These are phyloP conservation scores for Candida adriatica DNA, from an alignment of 805 yeast genomes.

Conservation along the genomic window DNA sequence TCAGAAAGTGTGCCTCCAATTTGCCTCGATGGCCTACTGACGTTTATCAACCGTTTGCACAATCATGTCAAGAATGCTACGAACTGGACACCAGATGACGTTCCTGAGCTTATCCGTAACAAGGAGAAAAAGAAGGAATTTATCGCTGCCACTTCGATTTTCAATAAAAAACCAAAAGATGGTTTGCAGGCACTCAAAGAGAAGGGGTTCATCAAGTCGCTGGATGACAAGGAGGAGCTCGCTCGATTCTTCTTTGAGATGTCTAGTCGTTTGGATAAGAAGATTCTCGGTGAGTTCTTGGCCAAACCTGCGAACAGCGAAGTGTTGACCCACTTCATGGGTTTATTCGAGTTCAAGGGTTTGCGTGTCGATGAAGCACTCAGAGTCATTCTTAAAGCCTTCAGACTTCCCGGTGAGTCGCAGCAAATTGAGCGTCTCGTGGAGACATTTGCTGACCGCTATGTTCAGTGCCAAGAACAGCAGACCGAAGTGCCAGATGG, in stretches of 20 bases:
- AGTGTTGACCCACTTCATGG: slow-evolving; percentile 58
- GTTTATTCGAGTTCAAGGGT: slow-evolving; percentile 64
- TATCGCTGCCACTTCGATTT: slow-evolving; percentile 62
- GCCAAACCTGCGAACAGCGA: slow-evolving; percentile 66
- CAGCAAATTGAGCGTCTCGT: slow-evolving; percentile 93
- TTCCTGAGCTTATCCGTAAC: slow-evolving; percentile 20
- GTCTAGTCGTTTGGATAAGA: slow-evolving; percentile 81
- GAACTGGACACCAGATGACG: slow-evolving; percentile 14
- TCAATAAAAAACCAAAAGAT: slow-evolving; percentile 71
- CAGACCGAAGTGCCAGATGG: slow-evolving; percentile 5
- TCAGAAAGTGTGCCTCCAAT: slow-evolving; percentile 89
- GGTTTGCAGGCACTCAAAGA: slow-evolving; percentile 66
- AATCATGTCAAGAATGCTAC: slow-evolving; percentile 30
- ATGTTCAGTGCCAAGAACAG: slow-evolving; percentile 53
- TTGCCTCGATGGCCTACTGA: slow-evolving; percentile 80
- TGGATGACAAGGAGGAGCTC: slow-evolving; percentile 49
- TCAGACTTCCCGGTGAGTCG: slow-evolving; percentile 94
- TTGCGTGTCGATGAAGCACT: slow-evolving; percentile 91
- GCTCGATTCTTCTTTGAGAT: slow-evolving; percentile 72
- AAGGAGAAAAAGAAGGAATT: slow-evolving; percentile 62
- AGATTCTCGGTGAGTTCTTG: slow-evolving; percentile 76
- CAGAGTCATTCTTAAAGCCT: slow-evolving; percentile 70
- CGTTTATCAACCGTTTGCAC: slow-evolving; percentile 58
- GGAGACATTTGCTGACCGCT: slow-evolving; percentile 78
- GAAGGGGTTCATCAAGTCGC: slow-evolving; percentile 52